These are phyloP conservation scores for Aspergillus hortae DNA, from an alignment of 2,329 filamentous ascomycete species.

Conservation along the genomic window DNA sequence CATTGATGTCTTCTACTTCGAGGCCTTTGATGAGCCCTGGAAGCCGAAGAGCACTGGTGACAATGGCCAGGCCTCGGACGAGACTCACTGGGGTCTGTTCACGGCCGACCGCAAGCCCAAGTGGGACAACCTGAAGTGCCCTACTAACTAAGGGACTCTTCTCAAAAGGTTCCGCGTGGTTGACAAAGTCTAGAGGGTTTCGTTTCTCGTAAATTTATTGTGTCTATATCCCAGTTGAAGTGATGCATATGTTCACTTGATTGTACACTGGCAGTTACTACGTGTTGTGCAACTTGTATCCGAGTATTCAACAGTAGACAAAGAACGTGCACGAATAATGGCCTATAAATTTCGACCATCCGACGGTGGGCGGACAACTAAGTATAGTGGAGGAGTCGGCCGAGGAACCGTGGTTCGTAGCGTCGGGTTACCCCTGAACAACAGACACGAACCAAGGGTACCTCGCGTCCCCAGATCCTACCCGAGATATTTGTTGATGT, in stretches of 20 bases:
- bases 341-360: too few relatives aligned
- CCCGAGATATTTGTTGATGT: slow-evolving; percentile 1
- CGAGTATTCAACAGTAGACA: too few relatives aligned
- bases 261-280: too few relatives aligned
- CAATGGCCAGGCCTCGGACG: slow-evolving; percentile 58
- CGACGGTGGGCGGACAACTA: background rate
- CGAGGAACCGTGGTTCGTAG: slow-evolving; percentile 23
- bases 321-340: too few relatives aligned
- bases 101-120: slow-evolving; percentile 57
- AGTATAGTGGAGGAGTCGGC: slow-evolving; percentile 1
- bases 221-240: slow-evolving; percentile 8
- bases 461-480: slow-evolving; percentile 5
- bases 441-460: slow-evolving; percentile 17
- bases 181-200: background rate
- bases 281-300: too few relatives aligned
- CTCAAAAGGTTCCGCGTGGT: background rate
- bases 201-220: slow-evolving; percentile 5
- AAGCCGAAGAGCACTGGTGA: slow-evolving; percentile 63
- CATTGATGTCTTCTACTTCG: slow-evolving; percentile 68
- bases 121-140: slow-evolving; percentile 49
- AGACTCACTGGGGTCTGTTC: slow-evolving; percentile 69
- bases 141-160: slow-evolving; percentile 17
- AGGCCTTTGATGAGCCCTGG: slow-evolving; percentile 70
- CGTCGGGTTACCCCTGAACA: slow-evolving; percentile 21
- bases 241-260: too few relatives aligned